Evolutionary conservation across 1,284 basidiomycete genomes (phyloP).

Genomic region (Acaromyces ingoldii): DNA sequence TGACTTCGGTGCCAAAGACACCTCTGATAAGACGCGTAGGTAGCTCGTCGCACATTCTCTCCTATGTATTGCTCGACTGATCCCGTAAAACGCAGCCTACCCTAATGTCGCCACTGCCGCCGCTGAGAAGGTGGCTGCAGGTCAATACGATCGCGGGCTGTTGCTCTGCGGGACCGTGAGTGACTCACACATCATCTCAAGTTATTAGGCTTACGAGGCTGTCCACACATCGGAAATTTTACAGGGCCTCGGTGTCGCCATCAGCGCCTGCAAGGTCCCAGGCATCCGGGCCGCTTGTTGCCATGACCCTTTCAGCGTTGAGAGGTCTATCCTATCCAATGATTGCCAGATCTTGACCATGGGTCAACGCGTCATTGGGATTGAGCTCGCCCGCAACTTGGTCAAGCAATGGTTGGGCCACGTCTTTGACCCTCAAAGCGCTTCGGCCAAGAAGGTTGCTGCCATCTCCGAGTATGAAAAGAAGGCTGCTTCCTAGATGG

Average conservation of each 20-base stretch:
- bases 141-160: constrained; percentile 54
- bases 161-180: constrained; percentile 55
- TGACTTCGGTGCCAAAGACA: constrained; percentile 36
- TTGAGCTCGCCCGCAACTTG: constrained; percentile 53
- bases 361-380: constrained; percentile 55
- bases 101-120: constrained; percentile 54
- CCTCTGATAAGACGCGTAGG: constrained; percentile 42
- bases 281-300: constrained; percentile 53
- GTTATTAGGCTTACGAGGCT: too few relatives aligned
- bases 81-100: constrained; percentile 41
- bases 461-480: constrained; percentile 39
- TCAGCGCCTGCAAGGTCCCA: constrained; percentile 53
- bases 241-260: constrained; percentile 55
- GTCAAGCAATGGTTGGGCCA: constrained; percentile 55
- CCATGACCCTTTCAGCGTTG: constrained; percentile 55
- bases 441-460: constrained; percentile 53
- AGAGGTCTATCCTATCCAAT: constrained; percentile 54
- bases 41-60: not conserved
- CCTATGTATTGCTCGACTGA: not conserved
- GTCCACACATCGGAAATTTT: too few relatives aligned
- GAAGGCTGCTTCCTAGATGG: too few relatives aligned
- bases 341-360: constrained; percentile 55
- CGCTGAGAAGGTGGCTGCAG: constrained; percentile 52
- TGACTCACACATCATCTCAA: too few relatives aligned
- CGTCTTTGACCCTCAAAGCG: constrained; percentile 52